Evolutionary conservation across 192 early-diverging fungal genomes (phyloP).

Genomic region (Ramicandelaber brevisporus): DNA sequence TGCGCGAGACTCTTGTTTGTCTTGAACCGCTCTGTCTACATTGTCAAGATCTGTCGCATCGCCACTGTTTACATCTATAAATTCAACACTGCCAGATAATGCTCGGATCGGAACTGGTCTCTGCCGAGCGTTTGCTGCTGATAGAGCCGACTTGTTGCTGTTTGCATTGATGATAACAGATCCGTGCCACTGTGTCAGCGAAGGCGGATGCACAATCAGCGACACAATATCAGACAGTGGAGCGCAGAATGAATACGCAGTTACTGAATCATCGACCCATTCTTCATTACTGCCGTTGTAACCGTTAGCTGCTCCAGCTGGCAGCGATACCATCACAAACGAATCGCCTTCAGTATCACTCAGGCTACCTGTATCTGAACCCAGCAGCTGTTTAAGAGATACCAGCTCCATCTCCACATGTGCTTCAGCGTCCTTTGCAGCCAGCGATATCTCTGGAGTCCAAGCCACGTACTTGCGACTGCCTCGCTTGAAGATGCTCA

Average conservation of each 20-base stretch:
- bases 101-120: not conserved
- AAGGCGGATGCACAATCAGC: constrained; percentile 33
- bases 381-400: too few species aligned
- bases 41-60: too few species aligned
- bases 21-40: too few species aligned
- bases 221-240: constrained; percentile 28
- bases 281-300: too few species aligned
- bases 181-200: constrained; percentile 39
- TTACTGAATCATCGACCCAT: too few species aligned
- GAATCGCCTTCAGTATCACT: too few species aligned
- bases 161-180: constrained; percentile 33
- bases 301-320: too few species aligned
- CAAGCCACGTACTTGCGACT: constrained; percentile 30
- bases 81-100: too few species aligned
- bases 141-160: constrained; percentile 30
- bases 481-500: constrained; percentile 33
- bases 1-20: too few species aligned
- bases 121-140: constrained; percentile 1
- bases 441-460: constrained; percentile 38
- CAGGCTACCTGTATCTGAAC: too few species aligned
- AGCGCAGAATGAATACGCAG: constrained; percentile 32
- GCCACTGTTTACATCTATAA: too few species aligned
- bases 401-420: constrained; percentile 30
- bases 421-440: constrained; percentile 26
- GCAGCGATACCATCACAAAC: too few species aligned